Conservation (phyloP, 2,329 filamentous ascomycete species). For the Penicillium sp. region DNA sequence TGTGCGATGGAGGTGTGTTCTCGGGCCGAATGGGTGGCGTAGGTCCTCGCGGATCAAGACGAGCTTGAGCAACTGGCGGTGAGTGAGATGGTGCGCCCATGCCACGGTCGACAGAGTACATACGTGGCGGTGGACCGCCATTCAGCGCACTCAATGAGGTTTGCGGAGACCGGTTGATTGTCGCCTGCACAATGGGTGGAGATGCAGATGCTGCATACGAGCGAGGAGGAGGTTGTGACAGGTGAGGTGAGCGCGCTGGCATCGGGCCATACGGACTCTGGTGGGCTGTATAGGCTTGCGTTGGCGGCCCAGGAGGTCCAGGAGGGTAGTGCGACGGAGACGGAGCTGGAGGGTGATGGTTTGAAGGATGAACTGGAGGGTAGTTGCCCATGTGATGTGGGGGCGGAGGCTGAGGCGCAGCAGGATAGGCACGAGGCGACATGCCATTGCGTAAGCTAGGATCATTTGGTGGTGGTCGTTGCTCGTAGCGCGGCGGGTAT, state of each 20-base stretch:
- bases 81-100: constrained; percentile 36
- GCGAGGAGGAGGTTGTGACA: constrained; percentile 32
- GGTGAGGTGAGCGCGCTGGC: constrained; percentile 35
- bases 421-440: constrained; percentile 34
- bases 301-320: constrained; percentile 25
- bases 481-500: constrained; percentile 39
- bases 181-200: constrained; percentile 39
- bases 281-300: constrained; percentile 34
- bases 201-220: constrained; percentile 40
- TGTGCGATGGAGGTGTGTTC: constrained; percentile 25
- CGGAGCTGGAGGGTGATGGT: constrained; percentile 17
- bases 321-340: constrained; percentile 36
- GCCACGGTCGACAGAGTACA: constrained; percentile 41
- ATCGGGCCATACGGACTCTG: constrained; percentile 41
- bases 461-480: constrained; percentile 33
- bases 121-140: constrained; percentile 36
- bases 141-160: constrained; percentile 37
- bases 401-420: constrained; percentile 50
- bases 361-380: constrained; percentile 22
- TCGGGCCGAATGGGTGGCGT: constrained; percentile 34
- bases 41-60: constrained; percentile 36
- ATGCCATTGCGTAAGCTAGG: constrained; percentile 37
- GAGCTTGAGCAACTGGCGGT: constrained; percentile 36
- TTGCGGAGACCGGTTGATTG: constrained; percentile 39
- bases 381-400: constrained; percentile 56